Evolutionary conservation across 2,329 filamentous ascomycete species (phyloP), one percentile per base, ranked within the genome.

Genomic region (Stromatinia cepivora): DNA sequence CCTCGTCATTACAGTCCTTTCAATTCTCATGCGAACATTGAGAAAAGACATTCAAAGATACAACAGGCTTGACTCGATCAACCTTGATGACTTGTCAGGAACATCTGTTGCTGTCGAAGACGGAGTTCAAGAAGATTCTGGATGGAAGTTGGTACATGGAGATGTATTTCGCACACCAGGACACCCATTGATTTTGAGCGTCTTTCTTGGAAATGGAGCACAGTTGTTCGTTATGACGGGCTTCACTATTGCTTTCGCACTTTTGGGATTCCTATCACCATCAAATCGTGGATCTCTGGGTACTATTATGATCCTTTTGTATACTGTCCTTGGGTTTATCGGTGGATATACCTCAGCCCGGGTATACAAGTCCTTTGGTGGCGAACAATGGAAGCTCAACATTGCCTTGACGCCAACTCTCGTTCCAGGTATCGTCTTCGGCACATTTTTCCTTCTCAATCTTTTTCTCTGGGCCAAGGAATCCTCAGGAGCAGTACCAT

Each of bases 201-300:
- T 99, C 9, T 85, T 99, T 72, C 86, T 97, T 54, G 95, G 95
- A 70, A 98, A 96, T 78, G 95, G 95, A 71, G 93, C 92, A 15
- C 95, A 99, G 81, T 87, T 99, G 4, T 98, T 99, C 80, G 93
- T 97, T 79, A 99, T 99, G 94, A 92, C 94, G 2, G 95, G 93
- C 45, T 89, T 94, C 77, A 98, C 95, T 61, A 97, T 99, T 76
- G 87, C 88, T 34, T 97, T 99, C 77, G 95, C 95, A 0, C 87
- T 98, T 11, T 86, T 99, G 58, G 95, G 95, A 42, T 97, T 99
- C 81, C 85, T 99, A 20, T 98, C 94, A 0, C 95, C 95, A 0
- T 97, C 94, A 13, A 98, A 97, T 79, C 92, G 95, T 75, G 95
- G 95, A 57, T 96, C 94, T 63, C 86, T 99, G 48, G 94, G 92